Percentiles rank a stretch among this genome's conserved stretches.
Conservation (phyloP, 2,329 filamentous ascomycete genomes). For the Pseudogymnoascus sp. region DNA sequence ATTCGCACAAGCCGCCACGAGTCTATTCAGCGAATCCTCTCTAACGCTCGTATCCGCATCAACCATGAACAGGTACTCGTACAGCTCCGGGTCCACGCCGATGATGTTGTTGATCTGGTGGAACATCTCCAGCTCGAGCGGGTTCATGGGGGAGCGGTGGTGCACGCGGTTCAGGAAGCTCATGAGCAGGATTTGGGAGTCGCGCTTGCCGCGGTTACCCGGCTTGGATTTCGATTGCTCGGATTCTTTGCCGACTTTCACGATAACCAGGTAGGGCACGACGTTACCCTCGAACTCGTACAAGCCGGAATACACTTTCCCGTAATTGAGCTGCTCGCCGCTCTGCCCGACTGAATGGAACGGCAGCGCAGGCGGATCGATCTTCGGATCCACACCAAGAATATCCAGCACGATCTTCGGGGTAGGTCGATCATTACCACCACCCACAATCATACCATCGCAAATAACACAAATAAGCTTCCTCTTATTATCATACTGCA, state of each 20-base stretch:
- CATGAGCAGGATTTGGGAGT: constrained; percentile 92
- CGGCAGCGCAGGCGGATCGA: constrained; percentile 85
- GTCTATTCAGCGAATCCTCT: constrained; percentile 83
- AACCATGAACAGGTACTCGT: constrained; percentile 95
- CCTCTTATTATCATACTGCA: constrained; percentile 97
- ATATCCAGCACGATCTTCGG: constrained; percentile 95
- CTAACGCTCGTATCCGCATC: constrained; percentile 93
- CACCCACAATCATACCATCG: constrained; percentile 98
- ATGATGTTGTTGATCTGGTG: constrained; percentile 99
- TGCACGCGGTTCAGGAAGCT: constrained; percentile 98
- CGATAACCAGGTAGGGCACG: constrained; percentile 88
- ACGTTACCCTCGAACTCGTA: constrained; percentile 98
- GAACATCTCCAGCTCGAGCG: constrained; percentile 94
- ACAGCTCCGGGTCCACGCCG: constrained; percentile 91
- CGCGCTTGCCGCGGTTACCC: constrained; percentile 96
- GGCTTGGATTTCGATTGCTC: constrained; percentile 87
- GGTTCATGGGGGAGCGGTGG: constrained; percentile 87
- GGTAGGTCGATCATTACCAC: constrained; percentile 93
- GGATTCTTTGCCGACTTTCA: constrained; percentile 95
- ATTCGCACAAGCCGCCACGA: constrained; percentile 87
- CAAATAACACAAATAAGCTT: constrained; percentile 90
- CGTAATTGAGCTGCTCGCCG: constrained; percentile 91
- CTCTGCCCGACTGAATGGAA: constrained; percentile 89
- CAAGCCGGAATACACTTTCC: constrained; percentile 94
- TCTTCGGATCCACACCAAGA: constrained; percentile 90